These are phyloP conservation scores for Pyrrhoderma lamaoense DNA, from an alignment of 1,284 basidiomycete species.

Conservation along the genomic window DNA sequence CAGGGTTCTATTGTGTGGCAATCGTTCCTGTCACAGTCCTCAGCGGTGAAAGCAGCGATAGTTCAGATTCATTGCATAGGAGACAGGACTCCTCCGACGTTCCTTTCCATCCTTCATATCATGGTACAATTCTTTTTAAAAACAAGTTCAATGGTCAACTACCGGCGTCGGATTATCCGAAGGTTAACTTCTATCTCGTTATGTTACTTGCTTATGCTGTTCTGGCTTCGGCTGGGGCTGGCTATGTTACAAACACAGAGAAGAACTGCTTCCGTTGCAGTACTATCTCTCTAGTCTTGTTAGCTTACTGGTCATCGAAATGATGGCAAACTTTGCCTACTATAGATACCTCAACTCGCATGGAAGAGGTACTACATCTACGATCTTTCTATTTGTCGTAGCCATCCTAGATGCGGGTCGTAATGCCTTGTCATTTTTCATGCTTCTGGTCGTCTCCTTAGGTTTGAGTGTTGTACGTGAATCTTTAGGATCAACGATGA, in stretches of 20 bases:
- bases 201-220: slow-evolving; percentile 26
- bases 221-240: slow-evolving; percentile 52
- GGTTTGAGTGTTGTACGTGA: slow-evolving; percentile 82
- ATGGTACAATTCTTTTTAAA: slow-evolving; percentile 77
- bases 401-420: slow-evolving; percentile 89
- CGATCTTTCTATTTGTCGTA: slow-evolving; percentile 82
- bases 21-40: slow-evolving; percentile 78
- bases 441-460: slow-evolving; percentile 86
- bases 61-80: slow-evolving; percentile 8
- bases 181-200: slow-evolving; percentile 65
- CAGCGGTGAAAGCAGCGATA: slow-evolving; percentile 25
- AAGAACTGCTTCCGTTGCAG: slow-evolving; percentile 84
- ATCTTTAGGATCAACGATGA: slow-evolving; percentile 72
- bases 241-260: slow-evolving; percentile 75
- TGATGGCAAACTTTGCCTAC: slow-evolving; percentile 85
- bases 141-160: slow-evolving; percentile 88
- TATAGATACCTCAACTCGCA: slow-evolving; percentile 89
- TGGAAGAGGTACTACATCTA: slow-evolving; percentile 66
- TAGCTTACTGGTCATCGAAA: slow-evolving; percentile 86
- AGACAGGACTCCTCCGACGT: slow-evolving; percentile 33
- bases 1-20: slow-evolving; percentile 93
- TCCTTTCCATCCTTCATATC: slow-evolving; percentile 72
- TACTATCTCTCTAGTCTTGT: slow-evolving; percentile 93
- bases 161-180: slow-evolving; percentile 94
- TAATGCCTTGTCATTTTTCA: slow-evolving; percentile 92